Base-by-base conservation (phyloP, 202 grass and related monocot species). In the Elaeis oleifera region DNA sequence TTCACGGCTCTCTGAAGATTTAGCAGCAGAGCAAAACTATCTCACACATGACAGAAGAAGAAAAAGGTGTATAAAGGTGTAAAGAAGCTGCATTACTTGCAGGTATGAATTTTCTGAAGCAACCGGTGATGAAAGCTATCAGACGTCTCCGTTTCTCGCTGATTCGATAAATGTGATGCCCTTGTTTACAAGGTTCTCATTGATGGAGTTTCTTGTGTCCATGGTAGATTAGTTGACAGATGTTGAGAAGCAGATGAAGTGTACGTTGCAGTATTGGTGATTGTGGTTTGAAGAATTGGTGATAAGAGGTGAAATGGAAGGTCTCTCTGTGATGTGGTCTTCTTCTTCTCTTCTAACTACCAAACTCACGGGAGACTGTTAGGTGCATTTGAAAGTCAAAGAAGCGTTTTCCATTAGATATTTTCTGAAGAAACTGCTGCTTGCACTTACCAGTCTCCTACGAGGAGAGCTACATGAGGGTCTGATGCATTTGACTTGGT, bases 1-100 rank as follows among this genome's bases (percentile, higher is more conserved):
- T 3, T n/a, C 17, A 16, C 53, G 11, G 25, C 44, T 64, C 51
- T 27, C 78, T 80, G 65, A 17, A 80, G 20, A 18, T 28, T 53
- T 31, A 6, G 6, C 7, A 44, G 17, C 3, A 24, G 61, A 53
- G 22, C 17, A 11, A 72, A 39, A 13, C 36, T 8, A 44, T 11
- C 9, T 44, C 36, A n/a, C 16, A 54, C 16, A 18, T 22, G 17
- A 31, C 49, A 23, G 51, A 53, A 65, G 25, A 52, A 15, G 28
- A 72, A 68, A 17, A 54, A 32, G 2, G 72, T 27, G 20, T 4
- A 59, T 1, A 23, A 74, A 49, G 14, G 3, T 8, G 17, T 7
- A 19, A 51, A 74, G 48, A 23, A 19, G 23, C 14, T 16, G 25
- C 5, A 23, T 59, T 59, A 71, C 68, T 71, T 71, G 15, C 36